Conservation (phyloP, 2,329 filamentous ascomycete genomes). For the Escovopsis sp. region DNA sequence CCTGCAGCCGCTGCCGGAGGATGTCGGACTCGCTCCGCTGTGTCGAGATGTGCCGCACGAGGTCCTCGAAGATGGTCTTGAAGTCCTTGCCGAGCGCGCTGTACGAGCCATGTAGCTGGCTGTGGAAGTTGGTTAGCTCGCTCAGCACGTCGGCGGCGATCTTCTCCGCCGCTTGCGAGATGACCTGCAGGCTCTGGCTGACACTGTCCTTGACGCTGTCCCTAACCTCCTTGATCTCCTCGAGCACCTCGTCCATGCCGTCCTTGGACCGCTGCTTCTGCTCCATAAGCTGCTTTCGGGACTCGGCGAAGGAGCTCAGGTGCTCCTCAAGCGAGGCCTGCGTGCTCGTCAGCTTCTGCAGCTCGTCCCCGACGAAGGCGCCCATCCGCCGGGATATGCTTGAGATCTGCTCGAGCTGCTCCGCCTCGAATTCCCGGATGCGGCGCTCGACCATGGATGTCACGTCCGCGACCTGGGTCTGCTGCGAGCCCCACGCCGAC, state of each 20-base stretch:
- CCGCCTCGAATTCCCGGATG: conserved; percentile 53
- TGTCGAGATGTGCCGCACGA: conserved; percentile 56
- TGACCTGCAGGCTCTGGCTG: conserved; percentile 66
- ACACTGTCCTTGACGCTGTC: conserved; percentile 79
- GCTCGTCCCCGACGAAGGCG: conserved; percentile 58
- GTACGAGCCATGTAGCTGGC: conserved; percentile 68
- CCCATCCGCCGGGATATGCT: conserved; percentile 58
- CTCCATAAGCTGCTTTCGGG: conserved; percentile 50
- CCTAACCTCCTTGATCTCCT: conserved; percentile 80
- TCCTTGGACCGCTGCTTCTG: conserved; percentile 58
- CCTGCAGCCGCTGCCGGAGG: conserved; percentile 55
- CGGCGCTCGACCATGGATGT: conserved; percentile 63
- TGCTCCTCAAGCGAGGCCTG: conserved; percentile 58
- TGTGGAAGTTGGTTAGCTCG: conserved; percentile 74
- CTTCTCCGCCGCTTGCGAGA: conserved; percentile 70
- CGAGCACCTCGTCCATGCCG: conserved; percentile 79
- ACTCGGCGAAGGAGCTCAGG: conserved; percentile 48
- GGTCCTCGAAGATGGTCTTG: conserved; percentile 68
- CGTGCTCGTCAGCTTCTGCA: conserved; percentile 54
- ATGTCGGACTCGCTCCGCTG: conserved; percentile 65
- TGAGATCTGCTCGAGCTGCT: conserved; percentile 57
- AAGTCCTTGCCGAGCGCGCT: conserved; percentile 72
- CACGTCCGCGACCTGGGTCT: conserved; percentile 59
- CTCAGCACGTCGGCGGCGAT: conserved; percentile 81
- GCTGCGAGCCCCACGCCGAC: conserved; percentile 61